A percentile compares a stretch with the other conserved stretches of the same genome.
phyloP scores from a whole-genome alignment of 495 filamentous ascomycete genomes.

The Aspergillus asperescens region DNA sequence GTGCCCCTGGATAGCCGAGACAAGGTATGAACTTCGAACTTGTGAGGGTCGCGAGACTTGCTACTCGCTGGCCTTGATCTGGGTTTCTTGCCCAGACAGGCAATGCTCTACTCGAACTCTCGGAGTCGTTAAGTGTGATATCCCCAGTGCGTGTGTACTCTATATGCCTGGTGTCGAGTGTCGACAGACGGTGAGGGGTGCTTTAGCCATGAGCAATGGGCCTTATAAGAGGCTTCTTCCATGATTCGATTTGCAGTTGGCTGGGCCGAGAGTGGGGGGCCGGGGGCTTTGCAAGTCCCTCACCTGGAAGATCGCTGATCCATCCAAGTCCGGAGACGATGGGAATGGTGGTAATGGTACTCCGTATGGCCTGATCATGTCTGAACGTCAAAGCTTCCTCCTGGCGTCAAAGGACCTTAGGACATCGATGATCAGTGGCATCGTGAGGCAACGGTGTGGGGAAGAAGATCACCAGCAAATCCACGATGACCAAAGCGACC shows the following conservation, averaged over 20 bases:
- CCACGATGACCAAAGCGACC: constrained; percentile 17
- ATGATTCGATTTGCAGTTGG: constrained; percentile 1
- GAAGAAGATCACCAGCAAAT: constrained; percentile 24
- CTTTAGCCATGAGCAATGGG: too few relatives aligned
- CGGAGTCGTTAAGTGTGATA: constrained; percentile 1
- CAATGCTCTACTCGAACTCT: constrained; percentile 11
- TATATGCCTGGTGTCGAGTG: too few relatives aligned
- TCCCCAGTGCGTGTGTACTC: too few relatives aligned
- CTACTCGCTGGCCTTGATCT: too few relatives aligned
- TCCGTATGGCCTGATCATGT: background rate
- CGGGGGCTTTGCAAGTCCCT: too few relatives aligned
- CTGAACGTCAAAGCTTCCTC: background rate
- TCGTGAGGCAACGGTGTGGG: constrained; percentile 22
- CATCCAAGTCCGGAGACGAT: too few relatives aligned
- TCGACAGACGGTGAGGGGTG: too few relatives aligned
- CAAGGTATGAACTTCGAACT: too few relatives aligned
- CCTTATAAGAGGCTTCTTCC: too few relatives aligned
- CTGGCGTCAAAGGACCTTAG: background rate
- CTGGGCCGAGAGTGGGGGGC: background rate
- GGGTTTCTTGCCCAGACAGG: background rate
- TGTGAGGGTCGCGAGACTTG: too few relatives aligned
- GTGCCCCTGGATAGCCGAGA: background rate
- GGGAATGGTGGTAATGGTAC: too few relatives aligned
- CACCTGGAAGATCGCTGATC: too few relatives aligned
- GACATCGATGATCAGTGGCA: background rate